phyloP scores from a whole-genome alignment of 495 filamentous ascomycete species.

The Penicillium canariense region DNA sequence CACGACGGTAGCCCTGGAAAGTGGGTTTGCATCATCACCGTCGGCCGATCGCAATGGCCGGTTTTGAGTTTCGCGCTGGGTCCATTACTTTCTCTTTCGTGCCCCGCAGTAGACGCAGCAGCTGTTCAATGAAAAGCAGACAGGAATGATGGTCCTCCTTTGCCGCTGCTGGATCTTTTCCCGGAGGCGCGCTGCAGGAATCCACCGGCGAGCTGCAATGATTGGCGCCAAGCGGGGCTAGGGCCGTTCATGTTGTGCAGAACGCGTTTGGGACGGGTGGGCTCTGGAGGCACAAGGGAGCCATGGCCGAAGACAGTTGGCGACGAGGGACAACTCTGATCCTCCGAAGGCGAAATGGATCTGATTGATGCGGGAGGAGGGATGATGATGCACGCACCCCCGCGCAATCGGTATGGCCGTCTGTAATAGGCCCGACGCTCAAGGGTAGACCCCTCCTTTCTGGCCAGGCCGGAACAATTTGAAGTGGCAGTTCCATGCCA shows the following conservation, averaged over 20 bases:
- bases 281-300: neutral
- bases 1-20: neutral
- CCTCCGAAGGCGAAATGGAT: neutral
- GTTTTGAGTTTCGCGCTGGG: constrained; percentile 15
- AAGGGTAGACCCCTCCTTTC: neutral
- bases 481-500: constrained; percentile 5
- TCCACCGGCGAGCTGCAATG: constrained; percentile 26
- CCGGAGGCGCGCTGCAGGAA: constrained; percentile 25
- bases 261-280: constrained; percentile 20
- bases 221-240: constrained; percentile 28
- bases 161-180: constrained; percentile 18
- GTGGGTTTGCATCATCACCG: neutral
- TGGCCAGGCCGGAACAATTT: constrained; percentile 4
- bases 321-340: neutral
- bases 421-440: neutral
- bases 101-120: constrained; percentile 31
- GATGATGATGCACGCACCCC: constrained; percentile 9
- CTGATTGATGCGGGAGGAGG: neutral
- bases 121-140: neutral
- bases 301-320: neutral
- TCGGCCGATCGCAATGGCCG: neutral
- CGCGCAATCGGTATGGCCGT: constrained; percentile 1
- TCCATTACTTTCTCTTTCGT: neutral
- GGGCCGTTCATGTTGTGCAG: constrained; percentile 39
- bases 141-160: constrained; percentile 1